Evolutionary conservation across 2,329 filamentous ascomycete species (phyloP).

Genomic region (Botrytis fabae): DNA sequence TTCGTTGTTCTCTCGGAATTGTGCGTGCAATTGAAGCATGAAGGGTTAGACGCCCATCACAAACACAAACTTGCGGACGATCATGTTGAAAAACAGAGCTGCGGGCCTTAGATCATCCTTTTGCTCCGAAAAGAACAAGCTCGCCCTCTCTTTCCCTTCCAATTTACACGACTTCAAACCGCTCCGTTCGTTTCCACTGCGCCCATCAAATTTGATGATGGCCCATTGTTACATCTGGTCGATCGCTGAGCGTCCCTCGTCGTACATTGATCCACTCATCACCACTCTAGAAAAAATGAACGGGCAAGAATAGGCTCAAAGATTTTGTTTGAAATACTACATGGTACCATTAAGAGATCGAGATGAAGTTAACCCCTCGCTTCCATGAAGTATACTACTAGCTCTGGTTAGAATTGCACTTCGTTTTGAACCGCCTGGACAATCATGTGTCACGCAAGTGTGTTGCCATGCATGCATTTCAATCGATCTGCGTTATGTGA

Average conservation of each 20-base stretch:
- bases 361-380: background rate
- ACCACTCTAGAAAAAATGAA: background rate
- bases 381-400: background rate
- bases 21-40: background rate
- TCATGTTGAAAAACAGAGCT: background rate
- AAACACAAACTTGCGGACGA: background rate
- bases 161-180: background rate
- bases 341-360: background rate
- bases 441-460: background rate
- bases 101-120: background rate
- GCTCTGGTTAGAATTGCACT: background rate
- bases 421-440: background rate
- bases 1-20: background rate
- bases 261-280: background rate
- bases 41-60: background rate
- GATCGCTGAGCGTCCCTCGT: background rate
- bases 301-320: background rate
- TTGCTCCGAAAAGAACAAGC: background rate
- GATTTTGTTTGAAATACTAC: background rate
- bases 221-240: background rate
- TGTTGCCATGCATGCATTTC: background rate
- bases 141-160: background rate
- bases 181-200: background rate
- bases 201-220: background rate
- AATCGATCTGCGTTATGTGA: background rate